These are phyloP conservation scores for Mycosphaerella arachidis DNA, from an alignment of 2,329 filamentous ascomycete species.

Conservation along the genomic window DNA sequence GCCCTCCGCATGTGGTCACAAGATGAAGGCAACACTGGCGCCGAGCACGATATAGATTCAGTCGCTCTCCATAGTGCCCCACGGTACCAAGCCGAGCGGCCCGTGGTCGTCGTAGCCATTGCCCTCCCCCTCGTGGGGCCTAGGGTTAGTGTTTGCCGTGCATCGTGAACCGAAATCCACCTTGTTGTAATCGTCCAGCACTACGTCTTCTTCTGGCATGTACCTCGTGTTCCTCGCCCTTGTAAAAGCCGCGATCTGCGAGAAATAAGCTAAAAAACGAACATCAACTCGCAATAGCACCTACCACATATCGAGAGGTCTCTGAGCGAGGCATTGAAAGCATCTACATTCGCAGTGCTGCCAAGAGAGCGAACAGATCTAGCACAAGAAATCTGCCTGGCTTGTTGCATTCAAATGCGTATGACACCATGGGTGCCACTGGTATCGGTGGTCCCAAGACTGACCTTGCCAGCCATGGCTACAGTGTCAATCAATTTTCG, in stretches of 20 bases:
- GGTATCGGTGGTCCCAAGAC: constrained; percentile 14
- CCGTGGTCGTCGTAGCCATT: constrained; percentile 24
- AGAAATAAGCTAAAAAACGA: not conserved
- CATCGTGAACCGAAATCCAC: constrained; percentile 19
- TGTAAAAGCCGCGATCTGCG: constrained; percentile 16
- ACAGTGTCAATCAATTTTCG: constrained; percentile 29
- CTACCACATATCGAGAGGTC: constrained; percentile 17
- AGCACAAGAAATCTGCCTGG: constrained; percentile 18
- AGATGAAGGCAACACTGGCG: constrained; percentile 23
- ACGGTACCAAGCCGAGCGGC: constrained; percentile 27
- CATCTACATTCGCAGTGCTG: constrained; percentile 24
- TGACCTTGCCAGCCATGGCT: constrained; percentile 16
- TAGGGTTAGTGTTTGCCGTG: constrained; percentile 24
- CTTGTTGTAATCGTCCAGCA: constrained; percentile 25
- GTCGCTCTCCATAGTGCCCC: constrained; percentile 27
- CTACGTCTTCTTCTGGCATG: constrained; percentile 15
- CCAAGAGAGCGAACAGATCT: constrained; percentile 27
- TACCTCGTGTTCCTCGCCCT: not conserved
- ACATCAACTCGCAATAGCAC: not conserved
- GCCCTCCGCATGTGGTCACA: constrained; percentile 16
- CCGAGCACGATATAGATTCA: constrained; percentile 28
- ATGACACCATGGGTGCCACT: constrained; percentile 14
- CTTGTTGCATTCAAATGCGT: constrained; percentile 25
- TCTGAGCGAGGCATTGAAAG: constrained; percentile 24
- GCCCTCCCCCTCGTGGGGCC: constrained; percentile 29